phyloP scores from a whole-genome alignment of 2,329 filamentous ascomycete species.

The Alternaria alternata region DNA sequence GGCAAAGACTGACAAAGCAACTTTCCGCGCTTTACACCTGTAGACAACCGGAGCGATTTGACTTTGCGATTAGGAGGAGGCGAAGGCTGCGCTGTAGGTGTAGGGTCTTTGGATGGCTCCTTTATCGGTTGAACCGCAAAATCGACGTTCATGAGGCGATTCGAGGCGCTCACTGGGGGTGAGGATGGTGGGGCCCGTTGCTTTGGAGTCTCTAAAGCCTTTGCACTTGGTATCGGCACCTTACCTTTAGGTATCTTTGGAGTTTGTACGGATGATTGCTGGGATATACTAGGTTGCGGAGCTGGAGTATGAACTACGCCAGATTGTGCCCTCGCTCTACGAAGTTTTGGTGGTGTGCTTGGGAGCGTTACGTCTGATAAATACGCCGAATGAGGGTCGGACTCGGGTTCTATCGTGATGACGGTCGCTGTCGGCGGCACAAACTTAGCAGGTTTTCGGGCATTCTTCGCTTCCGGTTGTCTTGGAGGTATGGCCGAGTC shows the following conservation, averaged over 20 bases:
- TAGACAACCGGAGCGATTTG: constrained; percentile 51
- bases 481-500: constrained; percentile 32
- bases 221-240: constrained; percentile 34
- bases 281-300: constrained; percentile 3
- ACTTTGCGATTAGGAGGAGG: constrained; percentile 34
- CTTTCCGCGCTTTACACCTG: constrained; percentile 52
- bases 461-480: constrained; percentile 32
- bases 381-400: constrained; percentile 25
- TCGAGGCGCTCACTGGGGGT: constrained; percentile 48
- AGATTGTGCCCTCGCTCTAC: constrained; percentile 1
- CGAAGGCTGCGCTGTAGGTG: constrained; percentile 9
- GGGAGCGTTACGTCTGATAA: constrained; percentile 38
- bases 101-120: constrained; percentile 13
- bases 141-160: constrained; percentile 48
- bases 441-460: constrained; percentile 25
- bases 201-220: constrained; percentile 34
- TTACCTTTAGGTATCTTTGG: constrained; percentile 37
- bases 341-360: constrained; percentile 24
- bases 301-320: constrained; percentile 11
- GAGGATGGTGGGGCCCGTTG: constrained; percentile 42
- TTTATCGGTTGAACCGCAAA: constrained; percentile 29
- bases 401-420: constrained; percentile 50
- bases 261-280: constrained; percentile 16
- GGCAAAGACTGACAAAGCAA: constrained; percentile 54
- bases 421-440: constrained; percentile 38